Base-by-base conservation (phyloP, 176 grass and related monocot genomes). In the Zoysia japonica region DNA sequence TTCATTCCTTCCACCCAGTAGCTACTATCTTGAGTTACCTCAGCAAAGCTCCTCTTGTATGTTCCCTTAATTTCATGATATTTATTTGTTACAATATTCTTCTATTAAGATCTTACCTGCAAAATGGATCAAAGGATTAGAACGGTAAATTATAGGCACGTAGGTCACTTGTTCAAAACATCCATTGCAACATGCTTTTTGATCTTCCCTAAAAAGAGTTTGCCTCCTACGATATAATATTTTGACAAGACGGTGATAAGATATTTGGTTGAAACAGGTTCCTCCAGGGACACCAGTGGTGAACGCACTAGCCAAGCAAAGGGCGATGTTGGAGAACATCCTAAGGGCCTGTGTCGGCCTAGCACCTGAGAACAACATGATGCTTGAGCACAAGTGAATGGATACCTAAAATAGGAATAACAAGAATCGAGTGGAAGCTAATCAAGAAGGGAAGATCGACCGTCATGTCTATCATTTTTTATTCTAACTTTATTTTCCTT, bases 301-400 rank as follows among this genome's bases (percentile, higher is more conserved):
- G 88, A 98, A 98, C 62, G 96, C 96, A 9, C 79, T 98, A 9
- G 75, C 92, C 5, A 98, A 98, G 79, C 96, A 98, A 68, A 94
- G 96, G 77, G 96, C 96, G 1, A 98, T 98, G 95, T 83, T 98
- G 10, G 95, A 98, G 88, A 98, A 98, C 88, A 98, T 98, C 75
- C 86, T 98, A 75, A 93, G 95, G 71, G 95, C 95, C 3, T 98
- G 95, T 64, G 83, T 98, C 61, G 95, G 95, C 5, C 78, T 97
- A 42, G 87, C 95, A 16, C 95, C 95, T 35, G 95, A 97, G 77
- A 97, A 98, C 82, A 92, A 98, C 74, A 98, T 98, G 92, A 82
- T 94, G 37, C 83, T 98, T 4, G 95, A 98, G 75, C 92, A 98
- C 85, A 98, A 98, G 85, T 98, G 88, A 98, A 51, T 13, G 39